A percentile compares a stretch with the other conserved stretches of the same genome.
These are phyloP conservation scores for Pseudogymnoascus sp. DNA, from an alignment of 2,329 filamentous ascomycete species.

Conservation along the genomic window DNA sequence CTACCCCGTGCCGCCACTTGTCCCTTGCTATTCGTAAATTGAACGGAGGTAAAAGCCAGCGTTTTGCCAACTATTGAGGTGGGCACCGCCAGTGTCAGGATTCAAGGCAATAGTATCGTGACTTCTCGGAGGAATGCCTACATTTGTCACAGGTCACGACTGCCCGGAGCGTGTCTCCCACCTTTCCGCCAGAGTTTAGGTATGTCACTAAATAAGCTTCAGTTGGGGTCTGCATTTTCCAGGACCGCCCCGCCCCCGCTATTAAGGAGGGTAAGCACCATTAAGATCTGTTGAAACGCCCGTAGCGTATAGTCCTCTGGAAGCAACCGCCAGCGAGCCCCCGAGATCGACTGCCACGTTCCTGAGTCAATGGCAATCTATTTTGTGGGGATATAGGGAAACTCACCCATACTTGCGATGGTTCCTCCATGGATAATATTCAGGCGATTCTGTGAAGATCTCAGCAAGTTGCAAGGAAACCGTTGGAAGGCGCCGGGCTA, in stretches of 20 bases:
- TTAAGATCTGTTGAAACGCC: constrained; percentile 61
- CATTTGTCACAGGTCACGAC: constrained; percentile 56
- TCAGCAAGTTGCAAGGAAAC: not conserved
- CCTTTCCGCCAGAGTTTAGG: constrained; percentile 48
- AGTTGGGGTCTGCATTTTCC: not conserved
- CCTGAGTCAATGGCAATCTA: constrained; percentile 8
- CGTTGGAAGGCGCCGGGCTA: constrained; percentile 20
- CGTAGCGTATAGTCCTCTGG: constrained; percentile 54
- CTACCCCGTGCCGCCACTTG: constrained; percentile 55
- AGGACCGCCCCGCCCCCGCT: not conserved
- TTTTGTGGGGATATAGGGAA: not conserved
- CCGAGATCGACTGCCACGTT: constrained; percentile 48
- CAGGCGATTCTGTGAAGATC: constrained; percentile 56
- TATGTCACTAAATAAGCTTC: constrained; percentile 47
- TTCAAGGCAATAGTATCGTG: not conserved
- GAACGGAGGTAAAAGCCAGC: constrained; percentile 52
- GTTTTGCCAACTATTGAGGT: constrained; percentile 50
- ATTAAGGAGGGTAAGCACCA: constrained; percentile 32
- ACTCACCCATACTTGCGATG: constrained; percentile 57
- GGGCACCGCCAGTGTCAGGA: not conserved
- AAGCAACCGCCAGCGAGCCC: constrained; percentile 58
- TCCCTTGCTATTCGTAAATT: constrained; percentile 51
- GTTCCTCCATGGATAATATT: constrained; percentile 72
- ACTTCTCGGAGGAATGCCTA: constrained; percentile 26
- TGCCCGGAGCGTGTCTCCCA: constrained; percentile 49